These are phyloP conservation scores for Aspergillus oerlinghausenensis DNA, from an alignment of 2,329 filamentous ascomycete species.

Conservation along the genomic window DNA sequence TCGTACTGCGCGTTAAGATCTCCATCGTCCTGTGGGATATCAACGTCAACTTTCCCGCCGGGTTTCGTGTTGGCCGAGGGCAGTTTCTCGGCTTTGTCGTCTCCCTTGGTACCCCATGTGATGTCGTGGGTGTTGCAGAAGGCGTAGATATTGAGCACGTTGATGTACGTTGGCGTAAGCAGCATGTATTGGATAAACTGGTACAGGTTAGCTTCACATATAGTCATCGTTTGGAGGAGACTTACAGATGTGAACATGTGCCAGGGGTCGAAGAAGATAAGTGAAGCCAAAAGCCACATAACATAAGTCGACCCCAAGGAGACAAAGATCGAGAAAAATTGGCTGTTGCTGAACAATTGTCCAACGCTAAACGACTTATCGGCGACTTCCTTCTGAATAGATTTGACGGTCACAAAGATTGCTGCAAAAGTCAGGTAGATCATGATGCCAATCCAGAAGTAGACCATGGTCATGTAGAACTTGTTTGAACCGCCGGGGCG, in stretches of 20 bases:
- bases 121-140: constrained; percentile 99
- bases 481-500: constrained; percentile 88
- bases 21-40: constrained; percentile 79
- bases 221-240: neutral
- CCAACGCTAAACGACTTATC: constrained; percentile 61
- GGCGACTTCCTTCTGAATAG: constrained; percentile 67
- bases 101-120: constrained; percentile 96
- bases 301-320: constrained; percentile 89
- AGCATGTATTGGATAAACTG: constrained; percentile 88
- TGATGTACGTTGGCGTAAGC: constrained; percentile 93
- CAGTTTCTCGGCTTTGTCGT: constrained; percentile 89
- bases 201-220: neutral
- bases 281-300: constrained; percentile 84
- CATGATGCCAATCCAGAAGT: constrained; percentile 97
- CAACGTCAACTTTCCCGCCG: constrained; percentile 89
- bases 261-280: constrained; percentile 97
- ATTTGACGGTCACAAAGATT: constrained; percentile 85
- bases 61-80: constrained; percentile 86
- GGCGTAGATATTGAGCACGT: constrained; percentile 97
- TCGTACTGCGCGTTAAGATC: constrained; percentile 96
- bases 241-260: constrained; percentile 84
- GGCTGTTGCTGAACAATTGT: constrained; percentile 75
- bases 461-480: constrained; percentile 95
- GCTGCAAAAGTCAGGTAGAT: constrained; percentile 91
- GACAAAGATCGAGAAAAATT: constrained; percentile 91